A percentile compares a stretch with the other conserved stretches of the same genome.
Evolutionary conservation across 179 eudicot species (phyloP).

Genomic region (Vitellaria paradoxa): DNA sequence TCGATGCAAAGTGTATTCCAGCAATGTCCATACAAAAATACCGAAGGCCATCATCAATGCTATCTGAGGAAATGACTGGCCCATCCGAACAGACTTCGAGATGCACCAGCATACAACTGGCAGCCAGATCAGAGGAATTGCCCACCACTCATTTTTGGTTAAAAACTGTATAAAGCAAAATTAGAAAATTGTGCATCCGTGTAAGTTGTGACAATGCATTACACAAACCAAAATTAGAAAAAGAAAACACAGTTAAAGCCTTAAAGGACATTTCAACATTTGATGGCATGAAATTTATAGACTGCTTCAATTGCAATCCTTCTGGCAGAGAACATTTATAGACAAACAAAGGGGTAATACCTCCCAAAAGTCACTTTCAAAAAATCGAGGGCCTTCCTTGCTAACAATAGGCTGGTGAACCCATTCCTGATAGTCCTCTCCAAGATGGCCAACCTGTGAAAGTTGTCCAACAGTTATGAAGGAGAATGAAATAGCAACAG

Average conservation of each 20-base stretch:
- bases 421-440: slow-evolving; percentile 93
- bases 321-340: neutral
- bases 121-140: slow-evolving; percentile 83
- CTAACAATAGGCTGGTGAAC: slow-evolving; percentile 92
- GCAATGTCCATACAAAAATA: slow-evolving; percentile 74
- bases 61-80: slow-evolving; percentile 55
- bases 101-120: slow-evolving; percentile 84
- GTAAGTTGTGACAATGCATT: neutral
- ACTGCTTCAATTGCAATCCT: neutral
- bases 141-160: slow-evolving; percentile 86
- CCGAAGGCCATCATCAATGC: slow-evolving; percentile 55
- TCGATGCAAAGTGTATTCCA: slow-evolving; percentile 88
- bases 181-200: slow-evolving; percentile 11
- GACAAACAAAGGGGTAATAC: slow-evolving; percentile 31
- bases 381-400: slow-evolving; percentile 99
- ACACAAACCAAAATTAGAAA: neutral
- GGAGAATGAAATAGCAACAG: neutral
- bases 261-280: too few relatives aligned
- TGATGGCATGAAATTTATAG: too few relatives aligned
- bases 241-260: neutral
- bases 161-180: slow-evolving; percentile 50
- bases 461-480: neutral
- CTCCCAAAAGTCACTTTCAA: slow-evolving; percentile 85
- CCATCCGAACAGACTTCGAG: slow-evolving; percentile 60
- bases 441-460: slow-evolving; percentile 92